Base-by-base conservation (phyloP, 768 basidiomycete species). In the Xanthoconium stramineum region DNA sequence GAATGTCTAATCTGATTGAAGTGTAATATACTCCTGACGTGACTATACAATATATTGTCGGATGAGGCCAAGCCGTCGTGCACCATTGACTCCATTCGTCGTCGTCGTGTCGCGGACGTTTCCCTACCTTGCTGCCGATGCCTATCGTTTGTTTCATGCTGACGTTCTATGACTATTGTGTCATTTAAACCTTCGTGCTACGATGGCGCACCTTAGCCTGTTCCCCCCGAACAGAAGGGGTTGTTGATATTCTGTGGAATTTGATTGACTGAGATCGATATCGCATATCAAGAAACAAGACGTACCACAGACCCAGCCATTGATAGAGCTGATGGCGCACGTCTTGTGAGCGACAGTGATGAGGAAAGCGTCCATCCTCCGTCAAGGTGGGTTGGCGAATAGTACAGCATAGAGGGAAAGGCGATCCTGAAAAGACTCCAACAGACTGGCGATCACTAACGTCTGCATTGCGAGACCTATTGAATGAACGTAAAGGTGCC, bases 321-420 rank as follows among this genome's bases (percentile, higher is more conserved):
- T 33, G 3, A 57, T 44, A 35, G 64, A 67, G 43, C 65, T 66
- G 48, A 66, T 35, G 24, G 65, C 65, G 15, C 65, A 66, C 1
- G 65, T 67, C 48, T 67, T 67, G 45, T 65, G 65, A 48, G 65
- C 62, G 30, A 66, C 53, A 15, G 38, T 52, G 48, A 67, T 45
- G 28, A 67, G 65, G 33, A 66, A 62, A 8, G 58, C 58, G 20
- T 66, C 65, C 65, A 66, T 64, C 40, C 56, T 62, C 65, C 67
- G 17, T 5, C 32, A 24, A 29, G 6, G 14, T 24, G 32, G 19
- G 45, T 61, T 13, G 24, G 39, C 30, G 30, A 19, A 30, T 24
- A 4, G 4, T 24, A 38, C 1, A 14, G 33, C 3, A 15, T 13
- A 5, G 14, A 37, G 39, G 9, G n/a, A 11, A 30, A 30, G 12